These are phyloP conservation scores for Sporormia fimetaria DNA, from an alignment of 495 filamentous ascomycete genomes.

Conservation along the genomic window DNA sequence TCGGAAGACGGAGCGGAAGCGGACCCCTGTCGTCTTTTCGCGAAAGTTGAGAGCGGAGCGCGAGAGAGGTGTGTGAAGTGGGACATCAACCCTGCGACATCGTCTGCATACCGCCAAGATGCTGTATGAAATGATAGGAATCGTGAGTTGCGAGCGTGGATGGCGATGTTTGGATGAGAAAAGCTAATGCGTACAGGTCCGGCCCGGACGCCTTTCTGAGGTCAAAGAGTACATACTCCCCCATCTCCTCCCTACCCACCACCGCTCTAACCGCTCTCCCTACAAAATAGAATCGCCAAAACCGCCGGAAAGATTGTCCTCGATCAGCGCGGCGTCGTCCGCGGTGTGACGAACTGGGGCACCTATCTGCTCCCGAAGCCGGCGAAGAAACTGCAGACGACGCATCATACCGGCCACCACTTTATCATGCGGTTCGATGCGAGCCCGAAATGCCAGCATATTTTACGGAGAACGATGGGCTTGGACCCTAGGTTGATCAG, in stretches of 20 bases:
- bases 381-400: slow-evolving; percentile 62
- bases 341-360: slow-evolving; percentile 91
- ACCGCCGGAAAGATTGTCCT: slow-evolving; percentile 77
- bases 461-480: slow-evolving; percentile 60
- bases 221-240: slow-evolving; percentile 70
- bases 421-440: slow-evolving; percentile 96
- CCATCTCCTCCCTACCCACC: neutral
- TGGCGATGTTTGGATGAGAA: neutral
- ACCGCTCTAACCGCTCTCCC: slow-evolving; percentile 12
- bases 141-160: slow-evolving; percentile 51
- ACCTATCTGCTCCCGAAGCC: slow-evolving; percentile 66
- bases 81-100: neutral
- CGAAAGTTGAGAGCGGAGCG: too few species aligned
- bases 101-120: slow-evolving; percentile 42
- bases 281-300: slow-evolving; percentile 82
- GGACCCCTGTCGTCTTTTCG: too few species aligned
- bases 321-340: slow-evolving; percentile 75
- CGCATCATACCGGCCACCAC: slow-evolving; percentile 77
- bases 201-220: slow-evolving; percentile 73
- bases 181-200: slow-evolving; percentile 50
- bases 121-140: slow-evolving; percentile 95
- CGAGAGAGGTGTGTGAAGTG: neutral
- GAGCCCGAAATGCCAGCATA: slow-evolving; percentile 54
- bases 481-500: slow-evolving; percentile 86
- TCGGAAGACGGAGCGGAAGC: neutral